Evolutionary conservation across 2,329 filamentous ascomycete genomes (phyloP), one percentile per base, ranked within the genome.

Genomic region (Cladosporium sp.): DNA sequence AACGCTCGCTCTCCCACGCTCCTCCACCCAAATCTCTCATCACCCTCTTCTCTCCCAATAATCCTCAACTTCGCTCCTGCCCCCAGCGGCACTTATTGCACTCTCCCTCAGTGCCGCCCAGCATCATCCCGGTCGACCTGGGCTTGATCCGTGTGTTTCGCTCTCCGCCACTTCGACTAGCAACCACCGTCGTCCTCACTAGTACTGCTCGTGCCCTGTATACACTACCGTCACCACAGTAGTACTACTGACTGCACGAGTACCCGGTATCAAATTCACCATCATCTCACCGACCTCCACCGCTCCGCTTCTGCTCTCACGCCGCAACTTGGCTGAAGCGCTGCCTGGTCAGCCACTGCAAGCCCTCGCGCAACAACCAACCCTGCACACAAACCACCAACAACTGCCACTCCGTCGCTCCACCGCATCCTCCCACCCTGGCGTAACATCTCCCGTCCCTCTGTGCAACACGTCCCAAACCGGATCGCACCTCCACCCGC

Each of bases 371-470:
- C 43, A 47, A n/a, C n/a, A n/a, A n/a, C n/a, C n/a, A n/a, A 47
- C 24, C 43, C 22, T 27, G 22, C 9, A 27, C 22, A 27, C 22
- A 27, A 27, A 5, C 22, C 22, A 27, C n/a, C n/a, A n/a, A n/a
- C n/a, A 27, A 27, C 22, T 27, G 22, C 22, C 22, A 27, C 22
- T 9, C 22, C 22, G 22, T 27, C 43, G 37, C 45, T 48, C 37
- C 45, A 48, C 45, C 37, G 37, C 45, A 48, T 48, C 36, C 12
- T 24, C 45, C n/a, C n/a, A n/a, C n/a, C 43, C 32, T 24, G 29
- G 22, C 45, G 45, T 41, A 22, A 27, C 45, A 34, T 27, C 24
- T 24, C 37, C 45, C 18, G 24, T 7, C 38, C 12, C 20, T n/a
- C 20, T 22, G 45, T 48, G 39, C 45, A n/a, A 40, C 24, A 34